phyloP scores from a whole-genome alignment of 345 rosid species.

The Citropsis articulata region DNA sequence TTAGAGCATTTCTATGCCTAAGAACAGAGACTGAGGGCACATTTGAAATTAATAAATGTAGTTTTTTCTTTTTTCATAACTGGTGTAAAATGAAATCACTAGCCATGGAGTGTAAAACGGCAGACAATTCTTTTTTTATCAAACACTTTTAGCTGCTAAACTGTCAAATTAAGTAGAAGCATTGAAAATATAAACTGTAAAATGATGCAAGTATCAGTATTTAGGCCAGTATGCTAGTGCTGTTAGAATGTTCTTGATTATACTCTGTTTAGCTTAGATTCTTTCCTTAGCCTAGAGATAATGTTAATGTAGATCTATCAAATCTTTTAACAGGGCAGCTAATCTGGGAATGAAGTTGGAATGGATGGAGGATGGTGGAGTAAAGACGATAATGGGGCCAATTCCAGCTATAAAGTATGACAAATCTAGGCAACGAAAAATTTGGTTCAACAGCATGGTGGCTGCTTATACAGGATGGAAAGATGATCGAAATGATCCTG shows the following conservation, averaged over 20 bases:
- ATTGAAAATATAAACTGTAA: not conserved
- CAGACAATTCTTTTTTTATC: not conserved
- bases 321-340: conserved; percentile 52
- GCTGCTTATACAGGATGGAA: conserved; percentile 91
- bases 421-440: conserved; percentile 58
- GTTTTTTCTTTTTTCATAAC: not conserved
- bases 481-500: conserved; percentile 69
- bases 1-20: no score
- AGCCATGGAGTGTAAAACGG: not conserved
- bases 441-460: conserved; percentile 94
- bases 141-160: not conserved
- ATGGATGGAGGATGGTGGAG: conserved; percentile 77
- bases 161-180: not conserved
- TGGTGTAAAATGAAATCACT: not conserved
- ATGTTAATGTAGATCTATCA: not conserved
- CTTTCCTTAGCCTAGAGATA: not conserved
- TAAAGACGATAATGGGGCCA: conserved; percentile 80
- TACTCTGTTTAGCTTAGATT: not conserved
- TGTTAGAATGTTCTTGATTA: not conserved
- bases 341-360: conserved; percentile 76
- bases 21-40: not conserved
- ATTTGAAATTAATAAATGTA: not conserved
- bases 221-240: not conserved
- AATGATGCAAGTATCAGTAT: not conserved
- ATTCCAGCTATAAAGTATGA: conserved; percentile 74